phyloP scores from a whole-genome alignment of 331 rosid genomes.

The Quercus phellos region DNA sequence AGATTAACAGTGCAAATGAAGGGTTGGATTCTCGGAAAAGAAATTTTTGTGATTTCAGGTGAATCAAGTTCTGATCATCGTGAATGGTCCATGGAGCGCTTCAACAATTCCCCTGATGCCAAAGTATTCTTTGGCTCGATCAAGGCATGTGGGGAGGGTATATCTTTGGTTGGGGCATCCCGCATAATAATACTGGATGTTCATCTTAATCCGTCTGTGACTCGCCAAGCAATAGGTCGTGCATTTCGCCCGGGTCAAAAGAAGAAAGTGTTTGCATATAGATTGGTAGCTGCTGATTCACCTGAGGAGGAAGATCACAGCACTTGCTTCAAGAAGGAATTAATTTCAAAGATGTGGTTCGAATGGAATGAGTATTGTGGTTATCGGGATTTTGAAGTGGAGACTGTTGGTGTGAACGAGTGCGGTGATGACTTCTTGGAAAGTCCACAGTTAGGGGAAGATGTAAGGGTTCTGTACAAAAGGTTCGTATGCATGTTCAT shows the following conservation, averaged over 20 bases:
- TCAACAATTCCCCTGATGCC: conserved; percentile 67
- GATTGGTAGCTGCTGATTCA: conserved; percentile 73
- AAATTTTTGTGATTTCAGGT: conserved; percentile 80
- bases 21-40: conserved; percentile 73
- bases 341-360: conserved; percentile 88
- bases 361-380: conserved; percentile 89
- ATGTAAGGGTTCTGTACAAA: conserved; percentile 55
- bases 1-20: conserved; percentile 50
- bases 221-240: conserved; percentile 93
- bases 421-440: conserved; percentile 72
- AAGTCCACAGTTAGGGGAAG: conserved; percentile 46
- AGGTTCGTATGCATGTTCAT: conserved; percentile 44
- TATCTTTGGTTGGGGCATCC: conserved; percentile 94
- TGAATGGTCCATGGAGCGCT: conserved; percentile 75
- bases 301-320: conserved; percentile 75
- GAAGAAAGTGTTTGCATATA: conserved; percentile 57
- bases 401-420: conserved; percentile 44
- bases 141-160: conserved; percentile 97
- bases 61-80: conserved; percentile 68
- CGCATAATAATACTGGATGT: conserved; percentile 77
- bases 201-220: conserved; percentile 85
- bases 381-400: conserved; percentile 44
- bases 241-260: conserved; percentile 89
- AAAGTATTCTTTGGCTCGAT: conserved; percentile 89
- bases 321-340: conserved; percentile 73